These are phyloP conservation scores for Leishmania turanica DNA, from an alignment of 208 protist genomes.

Conservation along the genomic window DNA sequence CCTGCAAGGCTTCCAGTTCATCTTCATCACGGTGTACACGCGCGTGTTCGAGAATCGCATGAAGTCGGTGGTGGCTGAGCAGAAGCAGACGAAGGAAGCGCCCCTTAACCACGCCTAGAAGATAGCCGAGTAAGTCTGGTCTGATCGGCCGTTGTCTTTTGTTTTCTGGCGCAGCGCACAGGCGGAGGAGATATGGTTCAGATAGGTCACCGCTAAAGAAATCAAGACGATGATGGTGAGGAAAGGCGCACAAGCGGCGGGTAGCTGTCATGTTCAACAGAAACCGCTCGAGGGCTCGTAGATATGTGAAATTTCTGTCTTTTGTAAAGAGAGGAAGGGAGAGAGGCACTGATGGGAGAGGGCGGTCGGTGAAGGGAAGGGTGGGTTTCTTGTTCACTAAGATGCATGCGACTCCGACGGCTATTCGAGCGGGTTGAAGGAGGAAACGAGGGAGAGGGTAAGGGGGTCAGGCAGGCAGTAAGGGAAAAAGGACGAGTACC, in stretches of 20 bases:
- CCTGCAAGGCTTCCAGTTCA: constrained; percentile 30
- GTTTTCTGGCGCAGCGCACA: neutral
- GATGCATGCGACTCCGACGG: neutral
- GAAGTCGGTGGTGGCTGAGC: constrained; percentile 30
- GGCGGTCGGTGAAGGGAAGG: neutral
- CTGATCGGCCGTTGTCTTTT: neutral
- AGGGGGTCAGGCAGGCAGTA: neutral
- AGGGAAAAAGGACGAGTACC: neutral
- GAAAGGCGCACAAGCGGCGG: neutral
- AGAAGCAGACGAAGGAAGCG: constrained; percentile 23
- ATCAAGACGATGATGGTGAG: neutral
- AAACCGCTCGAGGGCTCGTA: neutral
- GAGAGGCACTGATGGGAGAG: neutral
- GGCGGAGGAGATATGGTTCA: neutral
- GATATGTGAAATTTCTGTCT: neutral
- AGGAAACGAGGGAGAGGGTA: neutral
- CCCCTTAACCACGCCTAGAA: neutral
- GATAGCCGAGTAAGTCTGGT: constrained; percentile 1
- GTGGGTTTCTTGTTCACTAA: neutral
- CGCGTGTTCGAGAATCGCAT: constrained; percentile 27
- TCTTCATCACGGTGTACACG: constrained; percentile 26
- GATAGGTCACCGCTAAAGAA: neutral
- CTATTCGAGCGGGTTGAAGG: neutral
- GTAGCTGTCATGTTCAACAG: neutral
- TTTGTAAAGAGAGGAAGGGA: neutral